A percentile compares a stretch with the other conserved stretches of the same genome.
Evolutionary conservation across 805 yeast genomes (phyloP).

Genomic region (Saccharomycopsis fibuligera): DNA sequence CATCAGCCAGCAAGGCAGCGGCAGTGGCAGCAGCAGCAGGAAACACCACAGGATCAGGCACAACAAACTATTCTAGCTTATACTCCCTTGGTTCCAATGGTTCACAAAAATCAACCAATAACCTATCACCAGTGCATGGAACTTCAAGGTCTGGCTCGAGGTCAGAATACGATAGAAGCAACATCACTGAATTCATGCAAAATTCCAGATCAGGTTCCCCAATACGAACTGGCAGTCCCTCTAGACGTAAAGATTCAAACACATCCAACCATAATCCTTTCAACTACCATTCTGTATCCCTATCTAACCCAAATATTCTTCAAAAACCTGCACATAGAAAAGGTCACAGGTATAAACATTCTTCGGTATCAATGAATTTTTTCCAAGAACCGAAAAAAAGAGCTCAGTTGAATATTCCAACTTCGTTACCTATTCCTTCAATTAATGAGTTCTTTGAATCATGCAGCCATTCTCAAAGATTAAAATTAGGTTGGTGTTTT

Average conservation of each 20-base stretch:
- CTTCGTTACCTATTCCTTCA: constrained; percentile 41
- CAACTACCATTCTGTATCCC: constrained; percentile 12
- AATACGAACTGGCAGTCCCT: constrained; percentile 11
- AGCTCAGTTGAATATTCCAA: constrained; percentile 74
- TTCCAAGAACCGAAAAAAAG: constrained; percentile 86
- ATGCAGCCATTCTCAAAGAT: constrained; percentile 49
- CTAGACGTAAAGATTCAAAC: constrained; percentile 10
- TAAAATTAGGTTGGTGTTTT: constrained; percentile 52
- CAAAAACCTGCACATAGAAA: constrained; percentile 67
- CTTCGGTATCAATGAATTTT: constrained; percentile 92
- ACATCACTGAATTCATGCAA: background rate
- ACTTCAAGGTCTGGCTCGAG: constrained; percentile 9
- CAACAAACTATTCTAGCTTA: constrained; percentile 24
- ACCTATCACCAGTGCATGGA: constrained; percentile 10
- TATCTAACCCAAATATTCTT: constrained; percentile 25
- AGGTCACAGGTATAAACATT: constrained; percentile 93
- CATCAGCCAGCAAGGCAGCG: too few species aligned
- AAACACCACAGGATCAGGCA: background rate
- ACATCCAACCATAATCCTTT: constrained; percentile 11
- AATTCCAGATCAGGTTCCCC: constrained; percentile 19
- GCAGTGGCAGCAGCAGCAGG: constrained; percentile 3
- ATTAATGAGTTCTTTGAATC: constrained; percentile 55
- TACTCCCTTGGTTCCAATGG: constrained; percentile 7
- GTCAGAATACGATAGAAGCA: constrained; percentile 6
- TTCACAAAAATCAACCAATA: constrained; percentile 1